Base-by-base conservation (phyloP, 345 rosid genomes). In the Lumnitzera littorea region DNA sequence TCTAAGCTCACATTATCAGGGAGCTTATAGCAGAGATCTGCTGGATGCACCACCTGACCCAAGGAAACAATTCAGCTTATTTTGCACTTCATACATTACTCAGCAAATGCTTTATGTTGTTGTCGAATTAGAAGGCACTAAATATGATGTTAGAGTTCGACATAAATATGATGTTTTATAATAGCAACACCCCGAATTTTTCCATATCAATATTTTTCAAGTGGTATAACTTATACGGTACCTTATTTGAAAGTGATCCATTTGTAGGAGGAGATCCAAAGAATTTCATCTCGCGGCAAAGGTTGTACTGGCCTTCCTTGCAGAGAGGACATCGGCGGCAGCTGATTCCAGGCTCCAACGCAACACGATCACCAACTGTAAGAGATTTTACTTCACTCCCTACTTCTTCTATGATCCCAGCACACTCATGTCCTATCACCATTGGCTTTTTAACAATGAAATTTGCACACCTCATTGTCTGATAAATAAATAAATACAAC, bases 381-480 rank as follows among this genome's bases (percentile, higher is more conserved):
- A 88, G 74, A 62, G 78, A 70, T 56, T 76, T 86, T 62, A 94
- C 96, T 74, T 79, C 84, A 12, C 79, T 76, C 55, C 96, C 97
- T n/a, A 88, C 78, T 71, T 88, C 84, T 72, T 86, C 95, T 65
- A 90, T 70, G 71, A 90, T 65, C 67, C 99, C 97, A 61, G 97
- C 97, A 74, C 91, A 88, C 73, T 94, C 97, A 59, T 84, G 99
- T 48, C 99, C 97, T 23, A 94, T 86, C 53, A 90, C 95, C 99
- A 94, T 94, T 0, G 97, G 99, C 78, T 90, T 85, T 80, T 88
- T 82, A 70, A 91, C 98, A 0, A 85, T 66, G 67, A 85, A 91
- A 75, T 84, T 73, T 12, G 91, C 96, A 46, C 82, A 80, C 68
- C 84, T 76, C 95, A 89, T 67, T 36, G 86, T 84, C 96, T 89